Conservation (phyloP, 176 grass and related monocot species). For the Oryza glaberrima region DNA sequence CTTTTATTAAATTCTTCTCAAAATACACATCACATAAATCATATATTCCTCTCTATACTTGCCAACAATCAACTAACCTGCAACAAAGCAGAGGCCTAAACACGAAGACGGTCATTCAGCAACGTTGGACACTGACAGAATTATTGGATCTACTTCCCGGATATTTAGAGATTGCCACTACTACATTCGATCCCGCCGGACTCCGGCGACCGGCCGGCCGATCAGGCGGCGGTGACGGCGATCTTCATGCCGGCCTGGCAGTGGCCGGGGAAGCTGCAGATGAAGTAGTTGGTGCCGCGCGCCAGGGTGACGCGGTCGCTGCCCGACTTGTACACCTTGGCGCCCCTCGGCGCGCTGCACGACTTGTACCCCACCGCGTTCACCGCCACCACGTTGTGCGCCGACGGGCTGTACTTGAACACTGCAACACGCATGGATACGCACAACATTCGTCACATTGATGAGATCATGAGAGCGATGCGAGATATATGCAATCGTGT, state of each 20-base stretch:
- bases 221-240: constrained; percentile 45
- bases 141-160: background rate
- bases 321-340: constrained; percentile 47
- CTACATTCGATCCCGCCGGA: background rate
- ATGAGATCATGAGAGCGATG: too few species aligned
- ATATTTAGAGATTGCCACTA: background rate
- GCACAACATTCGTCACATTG: too few species aligned
- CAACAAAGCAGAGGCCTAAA: background rate
- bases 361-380: constrained; percentile 47
- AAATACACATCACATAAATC: background rate
- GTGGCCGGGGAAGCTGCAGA: constrained; percentile 56
- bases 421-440: background rate
- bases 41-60: background rate
- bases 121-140: background rate
- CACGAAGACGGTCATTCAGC: background rate
- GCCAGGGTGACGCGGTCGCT: constrained; percentile 51
- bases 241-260: constrained; percentile 66
- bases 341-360: constrained; percentile 24
- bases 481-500: too few species aligned
- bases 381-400: constrained; percentile 52
- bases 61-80: background rate
- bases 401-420: constrained; percentile 50
- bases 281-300: constrained; percentile 63
- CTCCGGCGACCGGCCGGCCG: background rate
- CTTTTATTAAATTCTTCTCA: background rate